Percentiles rank a stretch among this genome's conserved stretches.
Conservation (phyloP, 2,329 filamentous ascomycete species). For the Pyrenophora teres region DNA sequence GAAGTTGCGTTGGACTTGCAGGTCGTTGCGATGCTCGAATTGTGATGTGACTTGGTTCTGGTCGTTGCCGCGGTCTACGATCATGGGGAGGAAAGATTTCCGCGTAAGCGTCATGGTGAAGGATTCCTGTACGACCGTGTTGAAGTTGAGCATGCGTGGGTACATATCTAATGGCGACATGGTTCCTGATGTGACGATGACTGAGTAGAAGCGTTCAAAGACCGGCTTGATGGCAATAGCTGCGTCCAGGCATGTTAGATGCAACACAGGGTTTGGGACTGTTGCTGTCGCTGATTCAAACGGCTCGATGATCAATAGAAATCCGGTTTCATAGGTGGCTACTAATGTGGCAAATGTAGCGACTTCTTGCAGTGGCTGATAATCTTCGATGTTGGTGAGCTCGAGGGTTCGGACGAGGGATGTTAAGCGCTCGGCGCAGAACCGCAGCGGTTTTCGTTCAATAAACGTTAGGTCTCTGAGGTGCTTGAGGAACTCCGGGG, state of each 20-base stretch:
- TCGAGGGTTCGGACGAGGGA: conserved; percentile 94
- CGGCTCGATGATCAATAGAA: conserved; percentile 93
- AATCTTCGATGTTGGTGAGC: conserved; percentile 97
- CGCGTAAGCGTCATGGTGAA: conserved; percentile 96
- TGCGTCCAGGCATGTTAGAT: conserved; percentile 95
- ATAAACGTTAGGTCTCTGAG: conserved; percentile 96
- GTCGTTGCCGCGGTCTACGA: conserved; percentile 92
- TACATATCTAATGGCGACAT: conserved; percentile 99
- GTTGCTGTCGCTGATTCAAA: conserved; percentile 95
- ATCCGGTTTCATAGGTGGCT: conserved; percentile 95
- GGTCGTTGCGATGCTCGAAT: conserved; percentile 94
- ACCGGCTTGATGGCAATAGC: conserved; percentile 98
- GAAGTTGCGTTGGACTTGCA: conserved; percentile 95
- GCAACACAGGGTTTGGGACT: conserved; percentile 93
- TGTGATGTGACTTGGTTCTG: conserved; percentile 91
- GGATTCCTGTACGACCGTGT: conserved; percentile 91
- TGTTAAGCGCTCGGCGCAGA: conserved; percentile 92
- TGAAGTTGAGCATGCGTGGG: conserved; percentile 95
- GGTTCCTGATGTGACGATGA: conserved; percentile 97
- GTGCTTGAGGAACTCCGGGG: conserved; percentile 89
- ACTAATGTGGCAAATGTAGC: conserved; percentile 96
- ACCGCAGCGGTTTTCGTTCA: conserved; percentile 90
- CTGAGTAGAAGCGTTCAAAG: conserved; percentile 95
- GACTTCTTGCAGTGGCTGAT: conserved; percentile 94
- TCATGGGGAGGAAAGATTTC: conserved; percentile 95